These are phyloP conservation scores for Xylaria grammica DNA, from an alignment of 495 filamentous ascomycete species.

Conservation along the genomic window DNA sequence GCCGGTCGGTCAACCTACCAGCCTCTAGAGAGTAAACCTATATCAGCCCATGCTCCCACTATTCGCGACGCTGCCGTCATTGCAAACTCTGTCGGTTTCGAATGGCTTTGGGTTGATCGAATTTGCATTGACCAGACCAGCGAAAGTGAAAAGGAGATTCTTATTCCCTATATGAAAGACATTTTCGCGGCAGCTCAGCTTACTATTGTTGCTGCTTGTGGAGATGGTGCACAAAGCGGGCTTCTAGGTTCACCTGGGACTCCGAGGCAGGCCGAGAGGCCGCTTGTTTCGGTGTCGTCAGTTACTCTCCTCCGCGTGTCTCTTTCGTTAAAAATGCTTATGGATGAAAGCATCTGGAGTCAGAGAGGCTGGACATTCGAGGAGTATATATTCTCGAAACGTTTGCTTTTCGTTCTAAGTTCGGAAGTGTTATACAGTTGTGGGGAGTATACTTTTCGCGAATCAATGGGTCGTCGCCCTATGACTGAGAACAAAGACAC, in stretches of 20 bases:
- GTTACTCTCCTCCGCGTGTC: background rate
- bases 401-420: background rate
- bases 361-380: constrained; percentile 15
- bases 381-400: constrained; percentile 11
- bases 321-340: background rate
- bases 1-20: background rate
- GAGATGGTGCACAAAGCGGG: constrained; percentile 2
- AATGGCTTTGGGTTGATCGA: constrained; percentile 16
- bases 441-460: background rate
- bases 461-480: background rate
- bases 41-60: constrained; percentile 1
- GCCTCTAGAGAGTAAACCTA: background rate
- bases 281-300: background rate
- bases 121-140: constrained; percentile 14
- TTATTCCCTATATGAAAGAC: constrained; percentile 17
- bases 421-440: constrained; percentile 8
- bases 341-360: background rate
- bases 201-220: constrained; percentile 15
- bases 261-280: background rate
- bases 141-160: constrained; percentile 13
- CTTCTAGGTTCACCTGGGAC: background rate
- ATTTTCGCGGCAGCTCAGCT: constrained; percentile 8
- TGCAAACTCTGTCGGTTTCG: background rate
- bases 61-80: constrained; percentile 2
- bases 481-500: background rate